phyloP scores from a whole-genome alignment of 225 moss, liverwort and hornwort species.

The Bryum argenteum region DNA sequence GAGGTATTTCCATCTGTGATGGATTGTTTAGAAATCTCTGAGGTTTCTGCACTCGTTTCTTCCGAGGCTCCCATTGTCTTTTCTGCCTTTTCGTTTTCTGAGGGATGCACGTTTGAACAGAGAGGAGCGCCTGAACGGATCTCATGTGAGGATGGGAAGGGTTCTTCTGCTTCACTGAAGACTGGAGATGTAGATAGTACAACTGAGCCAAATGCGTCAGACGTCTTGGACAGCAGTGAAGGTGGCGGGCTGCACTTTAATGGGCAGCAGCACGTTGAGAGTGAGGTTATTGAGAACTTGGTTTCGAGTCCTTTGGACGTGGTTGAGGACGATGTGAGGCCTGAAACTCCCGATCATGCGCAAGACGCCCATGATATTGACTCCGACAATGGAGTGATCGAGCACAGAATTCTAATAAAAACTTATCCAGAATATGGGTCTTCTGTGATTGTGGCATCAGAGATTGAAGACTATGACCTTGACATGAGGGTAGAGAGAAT shows the following conservation, averaged over 20 bases:
- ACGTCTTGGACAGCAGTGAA: constrained; percentile 25
- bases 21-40: constrained; percentile 22
- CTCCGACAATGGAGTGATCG: constrained; percentile 6
- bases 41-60: constrained; percentile 27
- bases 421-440: constrained; percentile 11
- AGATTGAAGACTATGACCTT: constrained; percentile 1
- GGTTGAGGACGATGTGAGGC: constrained; percentile 27
- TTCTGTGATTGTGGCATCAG: background rate
- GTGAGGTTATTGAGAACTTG: constrained; percentile 6
- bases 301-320: constrained; percentile 22
- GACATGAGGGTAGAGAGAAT: constrained; percentile 36
- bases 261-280: constrained; percentile 17
- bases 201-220: background rate
- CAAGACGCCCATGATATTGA: background rate
- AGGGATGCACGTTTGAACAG: constrained; percentile 29
- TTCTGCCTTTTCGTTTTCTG: constrained; percentile 24
- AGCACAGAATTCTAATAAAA: constrained; percentile 15
- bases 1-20: constrained; percentile 36
- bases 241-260: constrained; percentile 20
- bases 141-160: constrained; percentile 33
- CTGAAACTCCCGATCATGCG: constrained; percentile 7
- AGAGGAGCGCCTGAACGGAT: constrained; percentile 25
- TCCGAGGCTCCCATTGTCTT: constrained; percentile 18
- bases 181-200: constrained; percentile 9
- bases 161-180: constrained; percentile 13